Evolutionary conservation across 257 asterid genomes (phyloP).

Genomic region (Rehmannia glutinosa): DNA sequence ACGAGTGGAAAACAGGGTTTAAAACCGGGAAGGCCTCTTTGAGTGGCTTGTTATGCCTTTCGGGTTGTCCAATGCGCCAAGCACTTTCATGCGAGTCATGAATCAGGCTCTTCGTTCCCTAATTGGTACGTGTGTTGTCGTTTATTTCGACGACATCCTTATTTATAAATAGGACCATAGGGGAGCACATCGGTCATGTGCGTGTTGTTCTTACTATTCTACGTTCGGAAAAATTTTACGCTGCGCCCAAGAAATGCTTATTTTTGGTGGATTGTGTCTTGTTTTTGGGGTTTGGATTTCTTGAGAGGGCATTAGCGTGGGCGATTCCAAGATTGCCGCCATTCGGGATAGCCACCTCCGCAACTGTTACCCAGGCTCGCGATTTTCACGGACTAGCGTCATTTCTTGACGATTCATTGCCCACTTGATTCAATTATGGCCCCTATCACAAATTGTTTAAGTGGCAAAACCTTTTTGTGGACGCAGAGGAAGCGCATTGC

Average conservation of each 20-base stretch:
- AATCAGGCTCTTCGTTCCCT: background rate
- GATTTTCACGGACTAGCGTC: background rate
- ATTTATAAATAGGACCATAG: background rate
- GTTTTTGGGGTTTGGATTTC: background rate
- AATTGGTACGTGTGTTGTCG: background rate
- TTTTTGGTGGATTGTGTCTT: background rate
- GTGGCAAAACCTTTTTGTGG: background rate
- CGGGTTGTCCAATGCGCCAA: background rate
- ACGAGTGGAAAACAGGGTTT: background rate
- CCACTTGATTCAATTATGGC: background rate
- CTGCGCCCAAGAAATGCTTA: background rate
- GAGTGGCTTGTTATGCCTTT: background rate
- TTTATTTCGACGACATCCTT: background rate
- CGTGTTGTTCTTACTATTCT: background rate
- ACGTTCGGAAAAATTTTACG: background rate
- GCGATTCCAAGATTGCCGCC: background rate
- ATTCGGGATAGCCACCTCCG: background rate
- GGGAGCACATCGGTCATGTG: background rate
- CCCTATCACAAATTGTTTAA: background rate
- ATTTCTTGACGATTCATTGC: background rate
- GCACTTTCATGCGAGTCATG: background rate
- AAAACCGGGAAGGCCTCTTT: background rate
- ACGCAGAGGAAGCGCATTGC: background rate
- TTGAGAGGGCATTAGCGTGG: background rate
- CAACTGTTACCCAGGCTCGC: background rate